These are phyloP conservation scores for Athelia psychrophila DNA, from an alignment of 1,284 basidiomycete species.

Conservation along the genomic window DNA sequence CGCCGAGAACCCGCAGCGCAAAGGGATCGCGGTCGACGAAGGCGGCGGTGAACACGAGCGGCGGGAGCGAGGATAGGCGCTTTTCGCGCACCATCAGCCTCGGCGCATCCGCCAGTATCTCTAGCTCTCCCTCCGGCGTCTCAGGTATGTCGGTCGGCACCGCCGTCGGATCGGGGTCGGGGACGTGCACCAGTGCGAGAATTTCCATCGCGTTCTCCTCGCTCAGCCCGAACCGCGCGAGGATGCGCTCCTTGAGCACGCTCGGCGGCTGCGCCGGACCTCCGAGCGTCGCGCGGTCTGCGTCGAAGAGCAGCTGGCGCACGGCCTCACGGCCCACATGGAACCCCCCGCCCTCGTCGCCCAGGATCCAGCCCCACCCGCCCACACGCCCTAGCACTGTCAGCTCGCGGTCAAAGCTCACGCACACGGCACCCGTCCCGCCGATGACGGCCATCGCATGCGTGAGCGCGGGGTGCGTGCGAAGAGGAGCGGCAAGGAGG, in stretches of 20 bases:
- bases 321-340: conserved; percentile 72
- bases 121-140: too few relatives aligned
- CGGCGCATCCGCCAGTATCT: too few relatives aligned
- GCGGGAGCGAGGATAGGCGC: conserved; percentile 67
- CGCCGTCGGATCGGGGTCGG: conserved; percentile 38
- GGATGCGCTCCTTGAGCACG: conserved; percentile 39
- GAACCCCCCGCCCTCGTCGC: conserved; percentile 78
- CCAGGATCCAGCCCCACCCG: conserved; percentile 82
- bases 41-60: conserved; percentile 69
- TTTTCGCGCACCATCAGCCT: conserved; percentile 60
- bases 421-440: conserved; percentile 71
- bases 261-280: conserved; percentile 28
- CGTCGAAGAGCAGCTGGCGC: conserved; percentile 57
- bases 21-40: conserved; percentile 62
- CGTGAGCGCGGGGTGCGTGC: conserved; percentile 51
- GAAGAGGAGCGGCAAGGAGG: conserved; percentile 70
- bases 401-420: conserved; percentile 53
- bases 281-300: conserved; percentile 51
- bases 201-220: conserved; percentile 58
- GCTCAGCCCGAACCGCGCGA: conserved; percentile 47
- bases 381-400: conserved; percentile 67
- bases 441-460: conserved; percentile 64
- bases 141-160: conserved; percentile 6
- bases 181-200: conserved; percentile 54
- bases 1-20: conserved; percentile 54